These are phyloP conservation scores for Pseudogymnoascus sp. DNA, from an alignment of 2,329 filamentous ascomycete species.

Conservation along the genomic window DNA sequence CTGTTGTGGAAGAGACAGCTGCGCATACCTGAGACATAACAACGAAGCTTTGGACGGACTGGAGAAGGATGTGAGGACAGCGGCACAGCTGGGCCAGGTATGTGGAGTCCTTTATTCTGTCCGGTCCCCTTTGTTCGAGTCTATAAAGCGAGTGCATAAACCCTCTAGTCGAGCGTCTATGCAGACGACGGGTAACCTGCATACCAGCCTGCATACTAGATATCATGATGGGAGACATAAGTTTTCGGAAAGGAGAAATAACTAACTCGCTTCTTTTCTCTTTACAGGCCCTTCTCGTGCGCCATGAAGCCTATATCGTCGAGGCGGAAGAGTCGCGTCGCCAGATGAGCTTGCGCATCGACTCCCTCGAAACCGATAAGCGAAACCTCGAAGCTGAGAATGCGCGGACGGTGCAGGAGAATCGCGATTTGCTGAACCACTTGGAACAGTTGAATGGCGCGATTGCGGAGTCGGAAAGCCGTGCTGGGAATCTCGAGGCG, in stretches of 20 bases:
- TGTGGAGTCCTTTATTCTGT: constrained; percentile 31
- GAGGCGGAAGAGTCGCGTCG: constrained; percentile 80
- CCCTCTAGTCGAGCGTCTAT: background rate
- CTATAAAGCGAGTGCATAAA: constrained; percentile 4
- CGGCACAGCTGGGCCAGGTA: constrained; percentile 88
- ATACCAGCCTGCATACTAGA: background rate
- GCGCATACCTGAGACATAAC: constrained; percentile 74
- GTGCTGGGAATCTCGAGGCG: constrained; percentile 67
- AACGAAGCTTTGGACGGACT: constrained; percentile 67
- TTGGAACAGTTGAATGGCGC: constrained; percentile 74
- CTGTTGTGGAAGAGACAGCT: constrained; percentile 78
- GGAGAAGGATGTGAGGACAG: constrained; percentile 79
- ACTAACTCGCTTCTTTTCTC: constrained; percentile 56
- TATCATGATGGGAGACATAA: background rate
- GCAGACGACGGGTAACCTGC: constrained; percentile 2
- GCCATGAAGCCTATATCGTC: constrained; percentile 90
- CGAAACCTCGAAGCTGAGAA: constrained; percentile 67
- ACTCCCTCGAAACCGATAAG: constrained; percentile 67
- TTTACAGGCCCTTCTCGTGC: constrained; percentile 76
- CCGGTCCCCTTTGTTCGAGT: background rate
- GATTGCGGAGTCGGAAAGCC: constrained; percentile 70
- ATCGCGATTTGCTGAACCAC: constrained; percentile 70
- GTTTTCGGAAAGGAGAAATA: constrained; percentile 14
- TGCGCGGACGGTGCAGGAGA: constrained; percentile 70
- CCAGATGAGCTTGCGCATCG: constrained; percentile 63